A percentile compares a stretch with the other conserved stretches of the same genome.
phyloP scores from a whole-genome alignment of 208 protist species.

The Trypanosoma platydactyli region DNA sequence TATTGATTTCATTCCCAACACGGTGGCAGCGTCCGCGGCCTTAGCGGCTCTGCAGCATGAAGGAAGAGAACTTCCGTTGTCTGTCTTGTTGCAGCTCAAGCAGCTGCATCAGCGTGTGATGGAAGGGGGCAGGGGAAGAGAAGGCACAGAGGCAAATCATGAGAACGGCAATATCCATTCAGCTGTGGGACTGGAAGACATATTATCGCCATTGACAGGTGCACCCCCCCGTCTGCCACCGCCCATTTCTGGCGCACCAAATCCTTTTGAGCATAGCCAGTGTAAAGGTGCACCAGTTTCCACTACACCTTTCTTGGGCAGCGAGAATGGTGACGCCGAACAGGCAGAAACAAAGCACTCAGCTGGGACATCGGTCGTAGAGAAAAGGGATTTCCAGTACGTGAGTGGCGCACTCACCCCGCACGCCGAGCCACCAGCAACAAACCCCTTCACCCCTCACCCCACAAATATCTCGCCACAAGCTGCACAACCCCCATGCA shows the following conservation, averaged over 20 bases:
- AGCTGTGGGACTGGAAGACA: not conserved
- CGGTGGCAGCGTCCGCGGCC: constrained; percentile 22
- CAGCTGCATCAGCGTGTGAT: constrained; percentile 39
- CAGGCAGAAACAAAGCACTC: too few relatives aligned
- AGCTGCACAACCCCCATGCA: not conserved
- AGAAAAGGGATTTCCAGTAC: too few relatives aligned
- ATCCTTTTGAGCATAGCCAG: constrained; percentile 35
- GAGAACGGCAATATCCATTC: constrained; percentile 6
- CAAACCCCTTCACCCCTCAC: too few relatives aligned
- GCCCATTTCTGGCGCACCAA: constrained; percentile 36
- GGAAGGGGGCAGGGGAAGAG: not conserved
- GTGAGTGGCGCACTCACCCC: too few relatives aligned
- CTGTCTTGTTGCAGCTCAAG: constrained; percentile 54
- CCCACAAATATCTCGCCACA: not conserved
- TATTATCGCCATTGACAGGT: not conserved
- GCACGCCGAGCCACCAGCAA: constrained; percentile 14
- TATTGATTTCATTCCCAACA: constrained; percentile 50
- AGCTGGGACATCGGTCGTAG: too few relatives aligned
- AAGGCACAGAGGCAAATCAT: constrained; percentile 9
- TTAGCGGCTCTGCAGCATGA: constrained; percentile 55
- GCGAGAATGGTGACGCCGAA: too few relatives aligned
- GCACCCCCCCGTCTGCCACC: constrained; percentile 26
- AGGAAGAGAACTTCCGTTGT: constrained; percentile 49
- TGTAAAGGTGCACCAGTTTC: not conserved
- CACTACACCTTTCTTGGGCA: constrained; percentile 13